Percentiles rank a stretch among this genome's conserved stretches.
Conservation (phyloP, 345 rosid genomes). For the Syzygium aromaticum region DNA sequence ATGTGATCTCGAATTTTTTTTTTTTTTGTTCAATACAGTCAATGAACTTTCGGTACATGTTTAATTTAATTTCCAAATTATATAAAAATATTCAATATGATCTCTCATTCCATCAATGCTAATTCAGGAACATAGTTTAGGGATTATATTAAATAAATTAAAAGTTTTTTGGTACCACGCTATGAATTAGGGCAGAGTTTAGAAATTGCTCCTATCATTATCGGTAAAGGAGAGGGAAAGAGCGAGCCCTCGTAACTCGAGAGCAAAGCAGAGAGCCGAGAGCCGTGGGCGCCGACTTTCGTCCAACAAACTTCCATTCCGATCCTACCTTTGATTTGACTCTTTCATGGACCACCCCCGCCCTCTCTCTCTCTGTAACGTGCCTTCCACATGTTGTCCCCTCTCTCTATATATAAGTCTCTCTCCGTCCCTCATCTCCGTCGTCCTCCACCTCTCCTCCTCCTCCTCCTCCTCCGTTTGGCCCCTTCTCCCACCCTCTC, state of each 20-base stretch:
- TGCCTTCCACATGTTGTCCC: not conserved
- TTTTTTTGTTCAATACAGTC: no score
- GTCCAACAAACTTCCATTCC: not conserved
- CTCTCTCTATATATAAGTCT: not conserved
- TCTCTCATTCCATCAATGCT: no score
- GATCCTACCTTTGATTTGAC: not conserved
- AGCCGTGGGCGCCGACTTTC: not conserved
- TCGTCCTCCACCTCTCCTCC: not conserved
- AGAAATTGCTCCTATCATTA: no score
- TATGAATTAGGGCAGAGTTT: no score
- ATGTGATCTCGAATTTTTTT: no score
- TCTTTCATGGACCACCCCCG: not conserved
- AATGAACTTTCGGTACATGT: no score
- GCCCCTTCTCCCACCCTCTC: not conserved
- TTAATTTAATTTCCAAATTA: rapidly evolving
- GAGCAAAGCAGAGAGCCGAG: not conserved
- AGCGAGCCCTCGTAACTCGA: not conserved
- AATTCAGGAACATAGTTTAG: no score
- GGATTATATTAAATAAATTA: no score
- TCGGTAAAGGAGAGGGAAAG: no score
- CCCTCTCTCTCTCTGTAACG: not conserved
- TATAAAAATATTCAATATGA: no score
- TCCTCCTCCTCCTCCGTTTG: not conserved
- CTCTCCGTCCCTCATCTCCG: not conserved
- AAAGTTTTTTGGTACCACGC: no score